phyloP scores from a whole-genome alignment of 257 asterid genomes.

The Misopates orontium region DNA sequence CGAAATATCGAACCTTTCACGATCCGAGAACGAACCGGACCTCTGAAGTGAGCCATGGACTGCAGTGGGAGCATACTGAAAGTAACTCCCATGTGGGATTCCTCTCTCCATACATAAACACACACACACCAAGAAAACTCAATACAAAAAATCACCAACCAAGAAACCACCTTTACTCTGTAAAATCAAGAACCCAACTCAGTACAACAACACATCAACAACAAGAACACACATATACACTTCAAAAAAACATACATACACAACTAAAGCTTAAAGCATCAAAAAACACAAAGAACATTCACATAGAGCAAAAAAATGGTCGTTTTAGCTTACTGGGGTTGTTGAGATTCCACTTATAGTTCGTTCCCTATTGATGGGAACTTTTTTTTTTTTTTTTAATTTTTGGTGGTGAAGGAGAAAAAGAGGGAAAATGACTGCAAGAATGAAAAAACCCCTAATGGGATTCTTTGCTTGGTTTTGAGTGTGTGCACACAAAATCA shows the following conservation, averaged over 20 bases:
- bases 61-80: conserved; percentile 66
- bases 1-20: conserved; percentile 46
- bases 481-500: conserved; percentile 15
- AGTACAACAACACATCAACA: background rate
- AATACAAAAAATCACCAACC: too few species aligned
- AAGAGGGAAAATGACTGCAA: conserved; percentile 40
- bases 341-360: conserved; percentile 34
- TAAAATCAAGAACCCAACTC: too few species aligned
- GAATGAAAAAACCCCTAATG: conserved; percentile 36
- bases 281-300: background rate
- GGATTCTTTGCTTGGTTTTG: conserved; percentile 29
- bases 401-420: conserved; percentile 35
- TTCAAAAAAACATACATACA: background rate
- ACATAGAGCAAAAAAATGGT: background rate
- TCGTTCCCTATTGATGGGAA: conserved; percentile 50
- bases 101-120: conserved; percentile 47
- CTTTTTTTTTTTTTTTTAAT: conserved; percentile 21
- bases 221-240: background rate
- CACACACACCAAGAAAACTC: too few species aligned
- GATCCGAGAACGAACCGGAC: conserved; percentile 64
- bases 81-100: conserved; percentile 65
- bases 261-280: background rate
- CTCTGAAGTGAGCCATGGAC: conserved; percentile 58
- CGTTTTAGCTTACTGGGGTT: conserved; percentile 27
- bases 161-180: conserved; percentile 1